Conservation (phyloP, 345 rosid species). For the Eutrema heterophyllum region DNA sequence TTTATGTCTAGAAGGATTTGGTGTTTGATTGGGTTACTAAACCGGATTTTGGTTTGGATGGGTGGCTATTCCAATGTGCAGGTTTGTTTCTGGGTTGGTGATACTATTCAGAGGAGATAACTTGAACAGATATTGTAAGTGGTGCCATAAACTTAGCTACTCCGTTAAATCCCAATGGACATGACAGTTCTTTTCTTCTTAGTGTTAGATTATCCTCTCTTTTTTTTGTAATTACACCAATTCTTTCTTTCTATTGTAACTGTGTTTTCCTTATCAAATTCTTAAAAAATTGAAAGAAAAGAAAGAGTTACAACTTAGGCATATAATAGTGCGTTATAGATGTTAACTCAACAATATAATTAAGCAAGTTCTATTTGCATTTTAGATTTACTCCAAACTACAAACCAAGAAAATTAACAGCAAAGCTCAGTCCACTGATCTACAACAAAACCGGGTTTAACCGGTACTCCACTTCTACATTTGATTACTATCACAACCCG, state of each 20-base stretch:
- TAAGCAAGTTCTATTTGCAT: conserved; percentile 18
- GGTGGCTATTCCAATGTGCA: conserved; percentile 27
- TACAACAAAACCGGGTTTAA: conserved; percentile 7
- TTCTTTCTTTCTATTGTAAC: not conserved
- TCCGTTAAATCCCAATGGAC: conserved; percentile 67
- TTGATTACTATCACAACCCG: not conserved
- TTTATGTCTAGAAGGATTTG: not conserved
- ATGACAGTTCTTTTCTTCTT: conserved; percentile 28
- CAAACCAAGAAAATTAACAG: conserved; percentile 13
- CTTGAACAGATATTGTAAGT: conserved; percentile 73
- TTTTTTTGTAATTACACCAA: not conserved
- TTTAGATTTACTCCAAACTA: conserved; percentile 15
- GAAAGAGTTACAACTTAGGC: not conserved
- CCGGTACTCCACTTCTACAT: not conserved
- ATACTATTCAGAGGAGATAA: conserved; percentile 72
- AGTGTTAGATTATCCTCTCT: not conserved
- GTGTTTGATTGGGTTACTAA: not conserved
- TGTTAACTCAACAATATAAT: not conserved
- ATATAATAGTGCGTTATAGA: not conserved
- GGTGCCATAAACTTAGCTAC: conserved; percentile 94
- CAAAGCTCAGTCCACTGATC: conserved; percentile 14
- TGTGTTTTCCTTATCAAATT: not conserved
- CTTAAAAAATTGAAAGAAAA: not conserved
- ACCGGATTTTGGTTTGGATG: not conserved
- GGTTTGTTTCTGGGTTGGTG: conserved; percentile 63